These are phyloP conservation scores for Sugiyamaella lignohabitans DNA, from an alignment of 805 yeast genomes.

Conservation along the genomic window DNA sequence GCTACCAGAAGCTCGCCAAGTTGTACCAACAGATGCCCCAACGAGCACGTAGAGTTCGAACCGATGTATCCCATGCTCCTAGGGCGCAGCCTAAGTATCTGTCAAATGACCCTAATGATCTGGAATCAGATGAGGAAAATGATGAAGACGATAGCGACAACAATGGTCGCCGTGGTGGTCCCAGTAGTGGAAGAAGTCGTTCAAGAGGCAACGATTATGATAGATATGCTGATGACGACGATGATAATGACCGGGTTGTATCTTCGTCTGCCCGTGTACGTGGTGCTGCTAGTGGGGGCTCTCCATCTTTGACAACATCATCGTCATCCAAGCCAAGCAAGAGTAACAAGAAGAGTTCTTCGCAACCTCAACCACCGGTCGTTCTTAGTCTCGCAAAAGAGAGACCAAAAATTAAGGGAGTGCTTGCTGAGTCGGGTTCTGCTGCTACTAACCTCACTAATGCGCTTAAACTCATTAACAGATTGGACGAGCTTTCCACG, in stretches of 20 bases:
- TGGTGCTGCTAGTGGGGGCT: not conserved
- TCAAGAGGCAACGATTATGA: not conserved
- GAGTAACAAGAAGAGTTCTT: not conserved
- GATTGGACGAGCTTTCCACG: constrained; percentile 46
- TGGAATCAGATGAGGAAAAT: constrained; percentile 22
- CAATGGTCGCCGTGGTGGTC: constrained; percentile 11
- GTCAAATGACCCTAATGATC: constrained; percentile 12
- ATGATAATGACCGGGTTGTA: not conserved
- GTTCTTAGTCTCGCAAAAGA: constrained; percentile 39
- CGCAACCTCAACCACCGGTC: not conserved
- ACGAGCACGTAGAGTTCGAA: constrained; percentile 24
- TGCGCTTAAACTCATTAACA: constrained; percentile 40
- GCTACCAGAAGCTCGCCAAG: constrained; percentile 43
- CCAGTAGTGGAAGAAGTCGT: not conserved
- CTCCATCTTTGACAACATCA: not conserved
- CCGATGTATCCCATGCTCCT: constrained; percentile 6
- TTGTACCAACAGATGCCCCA: constrained; percentile 43
- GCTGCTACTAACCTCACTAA: constrained; percentile 66
- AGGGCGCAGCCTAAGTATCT: constrained; percentile 20
- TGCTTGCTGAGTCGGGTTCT: constrained; percentile 70
- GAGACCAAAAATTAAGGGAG: constrained; percentile 59
- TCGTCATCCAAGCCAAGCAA: no score
- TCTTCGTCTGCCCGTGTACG: not conserved
- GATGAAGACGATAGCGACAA: constrained; percentile 20
- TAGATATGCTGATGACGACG: not conserved